Base-by-base conservation (phyloP, 2,329 filamentous ascomycete species). In the Fusarium haematococcum region DNA sequence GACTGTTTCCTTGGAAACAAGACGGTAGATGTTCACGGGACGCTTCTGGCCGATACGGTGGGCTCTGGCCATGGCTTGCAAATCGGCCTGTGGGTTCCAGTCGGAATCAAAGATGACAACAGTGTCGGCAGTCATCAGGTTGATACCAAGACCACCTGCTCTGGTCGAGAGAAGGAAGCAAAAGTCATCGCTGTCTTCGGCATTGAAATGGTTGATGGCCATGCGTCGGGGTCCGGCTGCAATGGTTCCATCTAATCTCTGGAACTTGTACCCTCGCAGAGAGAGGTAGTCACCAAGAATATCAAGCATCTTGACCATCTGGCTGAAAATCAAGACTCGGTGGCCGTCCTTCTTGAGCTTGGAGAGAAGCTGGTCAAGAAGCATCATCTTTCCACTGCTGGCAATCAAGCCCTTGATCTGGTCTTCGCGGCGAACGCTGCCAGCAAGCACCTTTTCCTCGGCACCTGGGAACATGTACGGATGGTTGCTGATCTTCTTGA, bases 361-460 rank as follows among this genome's bases (percentile, higher is more conserved):
- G 7, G 93, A 93, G 13, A 99, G 88, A n/a, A 99, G 91, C 81
- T 95, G 95, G 78, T 99, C 97, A 9, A 99, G 90, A 58, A 99
- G 88, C 95, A 98, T 98, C 97, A 99, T 98, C 85, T 99, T 99
- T 77, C 97, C 97, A 84, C 97, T 99, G 81, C 95, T 98, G 5
- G 95, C 96, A 79, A 99, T 97, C 70, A 99, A 89, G 23, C 94
- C 94, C 81, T 97, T 97, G 77, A 99, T 90, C 73, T 95, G 91
- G 80, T 98, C 97, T 79, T 98, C 96, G 33, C 95, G 93, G 23
- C 94, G 92, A 63, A 90, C 89, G 78, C 93, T 95, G 16, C 94
- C 95, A 69, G 91, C 92, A 60, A 98, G 84, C 14, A 98, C 94
- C 76, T 93, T 94, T 67, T 97, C 94, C 81, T 99, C 97, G 3